Base-by-base conservation (phyloP, 2,329 filamentous ascomycete species). In the Venturiaceae sp. region DNA sequence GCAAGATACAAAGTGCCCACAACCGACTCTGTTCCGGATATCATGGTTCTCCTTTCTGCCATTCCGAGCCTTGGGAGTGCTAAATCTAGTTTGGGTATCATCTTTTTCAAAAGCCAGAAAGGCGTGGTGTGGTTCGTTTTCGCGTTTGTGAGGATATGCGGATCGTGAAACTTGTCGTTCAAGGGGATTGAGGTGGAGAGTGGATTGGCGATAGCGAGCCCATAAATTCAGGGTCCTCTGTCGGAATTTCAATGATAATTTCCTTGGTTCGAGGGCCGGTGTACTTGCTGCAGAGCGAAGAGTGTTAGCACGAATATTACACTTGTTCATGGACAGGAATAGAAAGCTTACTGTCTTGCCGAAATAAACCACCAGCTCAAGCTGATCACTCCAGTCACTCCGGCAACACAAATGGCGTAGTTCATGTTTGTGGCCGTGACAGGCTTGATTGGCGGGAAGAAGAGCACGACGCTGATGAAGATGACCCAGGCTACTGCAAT, bases 401-500 rank as follows among this genome's bases (percentile, higher is more conserved):
- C 74, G 0, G 72, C 74, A 2, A 77, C 74, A 21, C 72, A 75
- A 32, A 77, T 71, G 5, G 74, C 74, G 64, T 77, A 77, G 61
- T 77, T 78, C 75, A 78, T 77, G 62, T 77, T 77, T 41, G 67
- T 66, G 0, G 70, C 63, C 3, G 70, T 75, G 16, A 77, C 72
- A 1, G 74, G 75, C 34, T 69, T 71, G n/a, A 68, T 63, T 0
- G 74, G 70, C 3, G 75, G 75, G 69, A 77, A 77, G 67, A 77
- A 82, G 19, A 86, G 70, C n/a, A 85, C 77, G 9, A 80, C 73
- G 63, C 80, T 84, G 62, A 86, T 85, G 64, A 85, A 83, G 28
- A 77, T 62, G 3, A 85, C 82, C 83, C 83, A 86, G 3, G 71
- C 68, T n/a, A 83, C 75, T 1, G 83, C 80, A 13, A 83, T 68